Conservation (phyloP, 345 rosid genomes). For the Psidium guajava region DNA sequence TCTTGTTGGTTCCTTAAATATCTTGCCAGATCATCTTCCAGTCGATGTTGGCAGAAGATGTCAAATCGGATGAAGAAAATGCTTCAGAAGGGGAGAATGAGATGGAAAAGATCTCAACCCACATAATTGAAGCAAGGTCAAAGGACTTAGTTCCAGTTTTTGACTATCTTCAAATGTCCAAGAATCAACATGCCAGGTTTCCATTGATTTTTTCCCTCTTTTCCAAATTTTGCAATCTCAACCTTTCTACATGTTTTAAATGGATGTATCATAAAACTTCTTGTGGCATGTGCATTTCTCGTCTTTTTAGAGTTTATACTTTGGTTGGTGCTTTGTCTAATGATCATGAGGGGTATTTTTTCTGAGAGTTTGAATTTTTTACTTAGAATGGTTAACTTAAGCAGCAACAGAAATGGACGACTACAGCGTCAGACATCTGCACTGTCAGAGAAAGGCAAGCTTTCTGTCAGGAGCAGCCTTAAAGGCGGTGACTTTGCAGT, state of each 20-base stretch:
- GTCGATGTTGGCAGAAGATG: slow-evolving; percentile 23
- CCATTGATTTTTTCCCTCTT: neutral
- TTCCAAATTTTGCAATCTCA: neutral
- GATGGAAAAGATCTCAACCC: slow-evolving; percentile 50
- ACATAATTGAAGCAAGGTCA: slow-evolving; percentile 52
- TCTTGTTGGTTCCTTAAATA: neutral
- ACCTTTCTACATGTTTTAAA: neutral
- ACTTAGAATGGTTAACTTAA: slow-evolving; percentile 22
- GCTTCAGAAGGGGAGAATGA: slow-evolving; percentile 52
- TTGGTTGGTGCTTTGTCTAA: neutral
- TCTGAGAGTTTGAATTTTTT: neutral
- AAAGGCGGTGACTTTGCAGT: slow-evolving; percentile 13
- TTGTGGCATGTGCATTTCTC: neutral
- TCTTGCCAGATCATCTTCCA: slow-evolving; percentile 53
- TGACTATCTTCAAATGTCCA: slow-evolving; percentile 36
- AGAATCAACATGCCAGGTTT: slow-evolving; percentile 32
- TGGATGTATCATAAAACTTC: neutral
- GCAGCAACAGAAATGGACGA: slow-evolving; percentile 16
- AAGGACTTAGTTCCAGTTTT: slow-evolving; percentile 60
- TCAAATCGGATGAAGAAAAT: slow-evolving; percentile 21
- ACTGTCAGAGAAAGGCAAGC: slow-evolving; percentile 21
- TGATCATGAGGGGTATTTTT: neutral
- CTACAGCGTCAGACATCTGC: slow-evolving; percentile 17
- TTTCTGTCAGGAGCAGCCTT: slow-evolving; percentile 22
- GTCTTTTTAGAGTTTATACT: neutral